Base-by-base conservation (phyloP, 176 grass and related monocot genomes). In the Phoenix dactylifera region DNA sequence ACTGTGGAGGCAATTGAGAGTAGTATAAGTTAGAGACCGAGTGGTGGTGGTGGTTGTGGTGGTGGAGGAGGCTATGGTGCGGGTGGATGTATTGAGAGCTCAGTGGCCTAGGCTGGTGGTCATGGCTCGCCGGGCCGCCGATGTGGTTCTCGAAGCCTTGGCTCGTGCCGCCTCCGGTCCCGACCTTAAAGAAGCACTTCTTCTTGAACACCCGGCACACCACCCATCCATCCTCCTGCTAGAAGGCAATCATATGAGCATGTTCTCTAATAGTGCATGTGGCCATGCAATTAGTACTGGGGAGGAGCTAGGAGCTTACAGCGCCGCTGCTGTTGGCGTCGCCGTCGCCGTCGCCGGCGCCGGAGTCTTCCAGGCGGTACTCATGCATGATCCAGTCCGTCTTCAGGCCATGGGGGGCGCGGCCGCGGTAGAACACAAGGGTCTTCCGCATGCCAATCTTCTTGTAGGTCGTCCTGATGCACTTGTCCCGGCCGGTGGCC, bases 401-500 rank as follows among this genome's bases (percentile, higher is more conserved):
- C 77, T 95, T 95, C 74, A 89, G 93, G 26, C 93, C 93, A 24
- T 98, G 93, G 0, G 92, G 92, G 50, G 92, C 92, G 32, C 92
- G 92, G 58, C 92, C 92, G 44, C 92, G 83, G 79, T 97, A 97
- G 83, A 97, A 97, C 32, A 97, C 92, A 63, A 97, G 86, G 50
- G 92, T 97, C 79, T 97, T 97, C 18, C 92, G 75, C 92, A 97
- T 97, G 72, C 92, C 92, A 68, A 97, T 98, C 81, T 89, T 98
- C 51, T 63, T 65, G 79, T 89, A 98, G 84, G 72, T 88, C 69
- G 77, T 92, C 72, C 93, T 82, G 93, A 98, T 98, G 85, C 81
- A 98, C 88, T 98, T 98, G 79, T 98, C 93, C 2, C 93, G 67
- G 1, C 93, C 93, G 26, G 93, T 98, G 16, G 93, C 93, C 78